Conservation (phyloP, 2,329 filamentous ascomycete genomes). For the Trichoderma gracile region DNA sequence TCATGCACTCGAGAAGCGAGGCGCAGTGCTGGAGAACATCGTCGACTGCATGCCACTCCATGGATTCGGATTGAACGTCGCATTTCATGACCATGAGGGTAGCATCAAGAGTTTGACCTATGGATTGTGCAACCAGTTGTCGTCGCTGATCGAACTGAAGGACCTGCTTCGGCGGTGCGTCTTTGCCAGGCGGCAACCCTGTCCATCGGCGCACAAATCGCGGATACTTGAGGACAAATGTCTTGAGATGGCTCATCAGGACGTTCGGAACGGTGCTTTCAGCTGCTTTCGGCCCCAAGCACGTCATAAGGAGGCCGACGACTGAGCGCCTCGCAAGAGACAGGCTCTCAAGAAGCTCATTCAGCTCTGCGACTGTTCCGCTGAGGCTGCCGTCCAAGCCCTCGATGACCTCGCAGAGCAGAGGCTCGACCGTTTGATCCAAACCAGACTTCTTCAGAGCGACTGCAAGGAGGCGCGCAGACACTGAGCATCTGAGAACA, state of each 20-base stretch:
- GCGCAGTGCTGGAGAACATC: slow-evolving; percentile 58
- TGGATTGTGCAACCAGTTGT: slow-evolving; percentile 52
- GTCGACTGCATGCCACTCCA: slow-evolving; percentile 58
- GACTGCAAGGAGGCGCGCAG: slow-evolving; percentile 57
- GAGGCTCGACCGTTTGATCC: slow-evolving; percentile 42
- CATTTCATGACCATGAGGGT: slow-evolving; percentile 58
- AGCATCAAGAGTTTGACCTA: slow-evolving; percentile 61
- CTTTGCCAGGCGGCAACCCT: slow-evolving; percentile 55
- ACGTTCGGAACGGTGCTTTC: slow-evolving; percentile 24
- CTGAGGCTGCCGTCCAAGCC: slow-evolving; percentile 60
- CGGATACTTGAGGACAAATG: slow-evolving; percentile 59
- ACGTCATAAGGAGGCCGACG: slow-evolving; percentile 48
- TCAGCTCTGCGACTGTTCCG: slow-evolving; percentile 59
- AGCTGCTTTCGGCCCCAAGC: slow-evolving; percentile 29
- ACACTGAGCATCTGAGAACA: slow-evolving; percentile 53
- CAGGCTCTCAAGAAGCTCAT: slow-evolving; percentile 60
- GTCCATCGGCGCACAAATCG: slow-evolving; percentile 63
- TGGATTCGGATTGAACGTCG: slow-evolving; percentile 49
- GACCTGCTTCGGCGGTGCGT: slow-evolving; percentile 56
- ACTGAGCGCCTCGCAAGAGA: slow-evolving; percentile 57
- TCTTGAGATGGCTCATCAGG: slow-evolving; percentile 49
- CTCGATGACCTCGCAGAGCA: slow-evolving; percentile 53
- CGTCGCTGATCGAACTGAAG: slow-evolving; percentile 63
- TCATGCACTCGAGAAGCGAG: slow-evolving; percentile 55
- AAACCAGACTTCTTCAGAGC: slow-evolving; percentile 49